phyloP scores from a whole-genome alignment of 1,284 basidiomycete species.

The Meira nashicola region DNA sequence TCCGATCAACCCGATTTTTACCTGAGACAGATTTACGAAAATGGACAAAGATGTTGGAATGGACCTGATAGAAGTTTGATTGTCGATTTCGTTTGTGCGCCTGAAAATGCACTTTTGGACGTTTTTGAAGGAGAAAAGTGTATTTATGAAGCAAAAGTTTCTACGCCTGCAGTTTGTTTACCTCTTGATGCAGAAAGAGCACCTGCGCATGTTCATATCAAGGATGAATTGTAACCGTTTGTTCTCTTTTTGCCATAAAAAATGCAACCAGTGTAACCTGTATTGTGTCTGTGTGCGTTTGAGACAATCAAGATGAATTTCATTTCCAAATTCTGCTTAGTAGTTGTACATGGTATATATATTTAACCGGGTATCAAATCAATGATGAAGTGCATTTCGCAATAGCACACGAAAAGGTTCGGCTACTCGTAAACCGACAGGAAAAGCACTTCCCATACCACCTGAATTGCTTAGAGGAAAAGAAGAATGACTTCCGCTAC shows the following conservation, averaged over 20 bases:
- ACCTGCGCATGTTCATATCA: not conserved
- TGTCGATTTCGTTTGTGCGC: conserved; percentile 78
- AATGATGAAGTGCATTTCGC: too few relatives aligned
- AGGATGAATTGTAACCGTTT: conserved; percentile 13
- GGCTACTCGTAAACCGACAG: too few relatives aligned
- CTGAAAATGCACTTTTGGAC: conserved; percentile 73
- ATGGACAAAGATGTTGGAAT: conserved; percentile 87
- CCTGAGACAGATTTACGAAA: conserved; percentile 71
- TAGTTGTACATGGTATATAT: too few relatives aligned
- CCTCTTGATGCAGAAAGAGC: conserved; percentile 9
- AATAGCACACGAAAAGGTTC: too few relatives aligned
- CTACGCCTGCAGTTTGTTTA: conserved; percentile 79
- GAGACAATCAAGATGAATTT: too few relatives aligned
- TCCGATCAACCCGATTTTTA: conserved; percentile 66
- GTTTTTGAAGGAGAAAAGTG: conserved; percentile 89
- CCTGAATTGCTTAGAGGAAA: too few relatives aligned
- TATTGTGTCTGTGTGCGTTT: too few relatives aligned
- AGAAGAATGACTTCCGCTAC: not conserved
- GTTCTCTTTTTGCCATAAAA: not conserved
- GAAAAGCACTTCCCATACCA: too few relatives aligned
- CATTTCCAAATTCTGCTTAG: too few relatives aligned
- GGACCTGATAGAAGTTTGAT: conserved; percentile 78
- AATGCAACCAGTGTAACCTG: not conserved
- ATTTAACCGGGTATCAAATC: too few relatives aligned
- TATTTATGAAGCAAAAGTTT: conserved; percentile 83